Conservation (phyloP, 2,329 filamentous ascomycete genomes). For the Dryadomyces quercivorus region DNA sequence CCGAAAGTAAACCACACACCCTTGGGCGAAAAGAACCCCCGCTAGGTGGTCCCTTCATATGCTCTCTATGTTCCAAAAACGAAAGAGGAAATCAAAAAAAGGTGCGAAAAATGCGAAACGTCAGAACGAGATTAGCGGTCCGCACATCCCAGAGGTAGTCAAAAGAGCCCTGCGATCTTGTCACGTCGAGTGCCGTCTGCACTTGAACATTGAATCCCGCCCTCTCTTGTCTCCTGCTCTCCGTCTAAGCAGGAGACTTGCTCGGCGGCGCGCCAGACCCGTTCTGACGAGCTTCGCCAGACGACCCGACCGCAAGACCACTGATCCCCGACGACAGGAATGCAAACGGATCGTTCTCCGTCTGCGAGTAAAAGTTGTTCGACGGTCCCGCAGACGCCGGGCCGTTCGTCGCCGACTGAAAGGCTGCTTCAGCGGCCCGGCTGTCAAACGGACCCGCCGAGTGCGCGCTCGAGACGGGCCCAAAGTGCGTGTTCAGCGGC, state of each 20-base stretch:
- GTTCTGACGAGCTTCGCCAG: slow-evolving; percentile 48
- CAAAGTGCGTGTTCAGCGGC: slow-evolving; percentile 70
- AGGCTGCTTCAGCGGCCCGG: slow-evolving; percentile 85
- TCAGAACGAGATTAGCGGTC: slow-evolving; percentile 9
- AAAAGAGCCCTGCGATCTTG: background rate
- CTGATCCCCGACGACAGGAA: slow-evolving; percentile 67
- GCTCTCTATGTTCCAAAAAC: slow-evolving; percentile 6
- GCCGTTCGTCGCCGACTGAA: slow-evolving; percentile 77
- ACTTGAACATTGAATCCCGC: background rate
- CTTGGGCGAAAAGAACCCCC: slow-evolving; percentile 1
- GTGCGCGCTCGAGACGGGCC: slow-evolving; percentile 64
- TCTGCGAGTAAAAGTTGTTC: slow-evolving; percentile 56
- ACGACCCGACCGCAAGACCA: slow-evolving; percentile 56
- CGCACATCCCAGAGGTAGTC: background rate
- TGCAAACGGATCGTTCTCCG: slow-evolving; percentile 64
- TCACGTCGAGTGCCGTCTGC: background rate
- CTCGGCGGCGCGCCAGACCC: slow-evolving; percentile 41
- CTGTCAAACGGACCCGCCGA: slow-evolving; percentile 83
- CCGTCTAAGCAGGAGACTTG: slow-evolving; percentile 45
- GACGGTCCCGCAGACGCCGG: slow-evolving; percentile 64
- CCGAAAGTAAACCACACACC: slow-evolving; percentile 9
- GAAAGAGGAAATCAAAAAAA: slow-evolving; percentile 3
- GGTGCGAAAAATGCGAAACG: slow-evolving; percentile 9
- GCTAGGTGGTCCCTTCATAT: slow-evolving; percentile 2
- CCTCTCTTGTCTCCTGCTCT: slow-evolving; percentile 2